Evolutionary conservation across 331 rosid genomes (phyloP).

Genomic region (Erythrophleum ivorense): DNA sequence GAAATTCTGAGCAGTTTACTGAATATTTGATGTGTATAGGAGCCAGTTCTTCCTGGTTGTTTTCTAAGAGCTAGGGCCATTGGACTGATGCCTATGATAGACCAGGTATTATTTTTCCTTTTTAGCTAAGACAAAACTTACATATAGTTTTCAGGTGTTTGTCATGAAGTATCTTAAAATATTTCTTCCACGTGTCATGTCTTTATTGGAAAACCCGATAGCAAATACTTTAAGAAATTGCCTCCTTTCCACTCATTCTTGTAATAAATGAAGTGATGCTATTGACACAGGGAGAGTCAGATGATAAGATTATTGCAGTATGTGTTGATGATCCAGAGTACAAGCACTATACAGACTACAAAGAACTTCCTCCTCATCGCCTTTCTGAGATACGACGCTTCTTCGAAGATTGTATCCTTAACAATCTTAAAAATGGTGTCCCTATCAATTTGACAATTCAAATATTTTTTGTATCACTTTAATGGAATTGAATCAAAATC

Average conservation of each 20-base stretch:
- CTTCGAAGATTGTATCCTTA: constrained; percentile 97
- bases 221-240: neutral
- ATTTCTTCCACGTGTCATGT: neutral
- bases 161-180: neutral
- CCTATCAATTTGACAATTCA: neutral
- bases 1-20: neutral
- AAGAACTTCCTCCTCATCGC: constrained; percentile 95
- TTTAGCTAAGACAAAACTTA: neutral
- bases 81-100: constrained; percentile 99
- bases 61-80: constrained; percentile 93
- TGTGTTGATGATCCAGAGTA: constrained; percentile 99
- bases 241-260: constrained; percentile 11
- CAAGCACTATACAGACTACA: constrained; percentile 75
- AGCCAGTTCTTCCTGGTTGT: constrained; percentile 97
- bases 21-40: constrained; percentile 56
- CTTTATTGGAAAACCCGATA: neutral
- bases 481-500: neutral
- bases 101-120: constrained; percentile 61
- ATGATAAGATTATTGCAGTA: constrained; percentile 98
- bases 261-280: constrained; percentile 2
- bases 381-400: constrained; percentile 89
- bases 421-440: neutral
- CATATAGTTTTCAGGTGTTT: neutral
- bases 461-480: neutral
- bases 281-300: constrained; percentile 83